Conservation (phyloP, 352 stramenopile genomes). For the Phytophthora melonis region DNA sequence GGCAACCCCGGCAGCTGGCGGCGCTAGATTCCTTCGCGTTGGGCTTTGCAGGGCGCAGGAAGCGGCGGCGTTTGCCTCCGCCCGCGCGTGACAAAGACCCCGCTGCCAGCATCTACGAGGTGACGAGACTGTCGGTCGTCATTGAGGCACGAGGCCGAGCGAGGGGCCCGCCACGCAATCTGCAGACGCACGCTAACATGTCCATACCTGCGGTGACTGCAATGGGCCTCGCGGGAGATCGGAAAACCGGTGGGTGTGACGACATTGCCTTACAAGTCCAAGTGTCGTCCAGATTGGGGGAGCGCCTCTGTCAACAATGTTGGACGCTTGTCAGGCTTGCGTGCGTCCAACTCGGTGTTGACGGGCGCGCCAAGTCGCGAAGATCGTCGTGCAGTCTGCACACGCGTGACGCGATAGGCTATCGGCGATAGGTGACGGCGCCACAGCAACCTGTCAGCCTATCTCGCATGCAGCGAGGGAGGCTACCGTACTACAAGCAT, state of each 20-base stretch:
- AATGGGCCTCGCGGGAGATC: constrained; percentile 8
- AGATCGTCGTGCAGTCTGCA: background rate
- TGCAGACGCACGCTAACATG: background rate
- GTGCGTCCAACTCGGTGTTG: background rate
- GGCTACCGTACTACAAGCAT: background rate
- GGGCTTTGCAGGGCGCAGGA: background rate
- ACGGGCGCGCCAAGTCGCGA: constrained; percentile 1
- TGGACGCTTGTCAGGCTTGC: constrained; percentile 11
- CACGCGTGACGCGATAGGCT: background rate
- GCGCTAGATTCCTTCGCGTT: constrained; percentile 34
- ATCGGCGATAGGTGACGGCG: background rate
- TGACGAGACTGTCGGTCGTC: constrained; percentile 25
- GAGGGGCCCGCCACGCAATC: constrained; percentile 1
- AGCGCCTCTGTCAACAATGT: constrained; percentile 16
- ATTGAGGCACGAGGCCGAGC: background rate
- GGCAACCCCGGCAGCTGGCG: constrained; percentile 15
- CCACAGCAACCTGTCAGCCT: background rate
- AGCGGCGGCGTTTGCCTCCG: background rate
- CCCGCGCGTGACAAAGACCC: constrained; percentile 24
- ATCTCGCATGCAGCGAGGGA: background rate
- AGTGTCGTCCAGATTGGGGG: background rate
- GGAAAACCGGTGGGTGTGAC: constrained; percentile 30
- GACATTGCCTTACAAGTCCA: background rate
- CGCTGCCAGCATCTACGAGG: constrained; percentile 11
- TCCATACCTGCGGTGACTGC: background rate